Percentiles rank a stretch among this genome's conserved stretches.
Conservation (phyloP, 2,329 filamentous ascomycete genomes). For the Fusarium sp. region DNA sequence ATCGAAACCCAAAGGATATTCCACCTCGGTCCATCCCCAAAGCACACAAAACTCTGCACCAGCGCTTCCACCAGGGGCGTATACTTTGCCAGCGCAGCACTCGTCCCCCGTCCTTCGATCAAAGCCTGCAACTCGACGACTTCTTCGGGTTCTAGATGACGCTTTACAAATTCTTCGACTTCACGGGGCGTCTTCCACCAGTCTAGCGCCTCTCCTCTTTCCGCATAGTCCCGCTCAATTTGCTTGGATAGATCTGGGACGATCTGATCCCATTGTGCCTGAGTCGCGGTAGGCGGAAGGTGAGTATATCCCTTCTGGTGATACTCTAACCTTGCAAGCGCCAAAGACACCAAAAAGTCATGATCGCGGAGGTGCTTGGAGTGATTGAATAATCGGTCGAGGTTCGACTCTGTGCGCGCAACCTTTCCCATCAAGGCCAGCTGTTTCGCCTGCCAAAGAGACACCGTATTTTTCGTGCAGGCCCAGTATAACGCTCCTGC, state of each 20-base stretch:
- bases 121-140: constrained; percentile 29
- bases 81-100: constrained; percentile 18
- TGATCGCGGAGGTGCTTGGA: constrained; percentile 32
- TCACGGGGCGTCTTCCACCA: constrained; percentile 41
- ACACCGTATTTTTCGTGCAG: constrained; percentile 33
- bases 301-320: constrained; percentile 36
- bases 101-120: constrained; percentile 32
- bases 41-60: constrained; percentile 40
- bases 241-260: constrained; percentile 2
- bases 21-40: constrained; percentile 40
- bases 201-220: constrained; percentile 16
- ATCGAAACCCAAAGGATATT: constrained; percentile 36
- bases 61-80: constrained; percentile 32
- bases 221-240: constrained; percentile 29
- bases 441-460: constrained; percentile 36
- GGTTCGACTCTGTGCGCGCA: not conserved
- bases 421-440: constrained; percentile 16
- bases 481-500: constrained; percentile 41
- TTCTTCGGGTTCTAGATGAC: constrained; percentile 30
- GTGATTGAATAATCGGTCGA: constrained; percentile 40
- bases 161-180: constrained; percentile 34
- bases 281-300: not conserved
- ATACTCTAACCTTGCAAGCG: constrained; percentile 34
- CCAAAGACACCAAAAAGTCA: constrained; percentile 36
- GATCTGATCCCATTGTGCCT: constrained; percentile 6